Base-by-base conservation (phyloP, 257 asterid species). In the Apocynum venetum region DNA sequence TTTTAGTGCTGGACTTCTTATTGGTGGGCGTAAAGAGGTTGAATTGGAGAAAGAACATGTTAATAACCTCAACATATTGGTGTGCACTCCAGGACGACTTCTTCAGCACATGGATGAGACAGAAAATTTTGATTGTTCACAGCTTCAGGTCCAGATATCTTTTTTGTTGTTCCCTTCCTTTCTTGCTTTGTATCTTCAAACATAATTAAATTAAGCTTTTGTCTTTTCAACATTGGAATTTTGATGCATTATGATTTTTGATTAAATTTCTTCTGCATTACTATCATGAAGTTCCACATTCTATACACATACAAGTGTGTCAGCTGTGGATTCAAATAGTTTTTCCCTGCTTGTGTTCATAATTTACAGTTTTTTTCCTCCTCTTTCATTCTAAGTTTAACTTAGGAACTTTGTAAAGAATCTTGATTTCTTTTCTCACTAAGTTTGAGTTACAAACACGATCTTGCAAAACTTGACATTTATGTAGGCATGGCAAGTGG, bases 21-120 rank as follows among this genome's bases (percentile, higher is more conserved):
- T 96, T 73, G 99, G 99, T 77, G 99, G 99, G 65, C 93, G 98
- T 72, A 89, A 88, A 80, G 97, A 91, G 85, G 94, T 96, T 71
- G 98, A 85, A 75, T 59, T 82, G 1, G 99, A 96, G 89, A 96
- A 93, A 83, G 98, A 93, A 74, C 91, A 85, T 67, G 97, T 96
- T 67, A 93, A 89, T 55, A 81, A 79, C 76, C 78, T 96, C 89
- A 93, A 96, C 82, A 91, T 96, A 81, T 82, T 96, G 89, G 97
- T 96, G 51, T 93, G 99, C 75, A 96, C 99, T 71, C 98, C 98
- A 3, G 98, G 99, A 13, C 90, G 98, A 76, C 96, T 96, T 81
- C 97, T 96, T 75, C 99, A 96, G 86, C 99, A 96, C 95, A 96
- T 96, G 99, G 97, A 96, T 13, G 98, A 93, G 81, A 96, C 99